Evolutionary conservation across 257 asterid genomes (phyloP), one percentile per base, ranked within the genome.

Genomic region (Solanum pimpinellifolium): DNA sequence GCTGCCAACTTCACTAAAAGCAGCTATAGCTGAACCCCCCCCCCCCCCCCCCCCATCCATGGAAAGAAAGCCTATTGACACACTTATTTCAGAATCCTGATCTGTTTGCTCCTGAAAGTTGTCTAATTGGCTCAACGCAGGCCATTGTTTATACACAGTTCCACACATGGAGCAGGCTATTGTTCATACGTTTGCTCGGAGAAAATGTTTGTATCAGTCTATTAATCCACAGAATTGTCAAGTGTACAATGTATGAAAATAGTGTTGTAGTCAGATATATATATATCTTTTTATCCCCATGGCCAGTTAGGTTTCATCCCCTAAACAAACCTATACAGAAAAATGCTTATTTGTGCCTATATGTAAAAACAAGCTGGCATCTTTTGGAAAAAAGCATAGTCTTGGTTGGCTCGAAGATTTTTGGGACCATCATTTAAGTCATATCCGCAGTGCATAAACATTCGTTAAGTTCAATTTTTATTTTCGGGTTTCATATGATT

Each of bases 1-100:
- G 88, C 90, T 85, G 68, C 14, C 75, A 81, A 68, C 82, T 81
- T 70, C 88, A 35, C 27, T 42, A 75, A 39, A 87, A 91, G 91
- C 91, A 78, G 89, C 88, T 39, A 88, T 85, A 44, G 37, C 46
- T 5, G 84, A 49, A 52, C 41, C 11, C 41, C 11, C 2, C 75
- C 74, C 62, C 41, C 37, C 77, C 69, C 41, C 11, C 41, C 11
- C 2, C 75, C 74, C 62, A 56, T 49, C 77, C 69, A 47, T 4
- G 29, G 85, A 29, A 33, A 33, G 35, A 4, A 81, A 66, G 23
- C 27, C 18, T 47, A 81, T 49, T 31, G 42, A 80, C 66, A 27
- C 66, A 74, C 52, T 39, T 74, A 21, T 29, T 7, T 80, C 42
- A 29, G 69, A 16, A 80, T 29, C 11, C 44, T 47, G 69, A 29